Evolutionary conservation across 202 grass and related monocot species (phyloP).

Genomic region (Musa balbisiana): DNA sequence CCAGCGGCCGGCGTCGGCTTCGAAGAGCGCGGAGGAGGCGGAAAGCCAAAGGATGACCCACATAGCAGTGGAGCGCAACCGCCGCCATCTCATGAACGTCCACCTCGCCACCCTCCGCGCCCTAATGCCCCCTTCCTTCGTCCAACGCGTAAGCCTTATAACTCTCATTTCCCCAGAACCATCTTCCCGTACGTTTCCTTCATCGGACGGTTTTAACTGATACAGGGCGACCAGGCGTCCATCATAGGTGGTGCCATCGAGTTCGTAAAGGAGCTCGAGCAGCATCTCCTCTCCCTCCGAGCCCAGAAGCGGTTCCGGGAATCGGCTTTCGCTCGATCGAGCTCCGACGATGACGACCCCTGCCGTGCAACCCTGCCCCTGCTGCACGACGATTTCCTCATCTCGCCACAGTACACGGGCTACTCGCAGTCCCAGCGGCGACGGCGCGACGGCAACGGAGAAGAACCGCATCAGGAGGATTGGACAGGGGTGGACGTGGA

Average conservation of each 20-base stretch:
- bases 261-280: constrained; percentile 91
- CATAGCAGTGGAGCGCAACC: constrained; percentile 95
- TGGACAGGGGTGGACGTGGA: constrained; percentile 60
- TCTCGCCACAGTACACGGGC: constrained; percentile 84
- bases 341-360: background rate
- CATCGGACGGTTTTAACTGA: background rate
- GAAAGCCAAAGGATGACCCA: constrained; percentile 94
- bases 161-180: background rate
- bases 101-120: constrained; percentile 67
- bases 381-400: constrained; percentile 46
- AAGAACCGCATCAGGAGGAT: background rate
- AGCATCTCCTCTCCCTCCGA: constrained; percentile 68
- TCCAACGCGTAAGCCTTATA: constrained; percentile 47
- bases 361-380: background rate
- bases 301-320: constrained; percentile 27
- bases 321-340: background rate
- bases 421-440: constrained; percentile 19
- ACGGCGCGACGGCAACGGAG: constrained; percentile 9
- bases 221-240: constrained; percentile 83
- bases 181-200: too few species aligned
- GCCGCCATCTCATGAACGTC: constrained; percentile 90
- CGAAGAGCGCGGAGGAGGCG: constrained; percentile 63
- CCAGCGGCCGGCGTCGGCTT: constrained; percentile 19
- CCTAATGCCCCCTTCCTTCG: constrained; percentile 67
- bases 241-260: constrained; percentile 88